Evolutionary conservation across 2,329 filamentous ascomycete genomes (phyloP).

Genomic region (Emmonsiellopsis sp.): DNA sequence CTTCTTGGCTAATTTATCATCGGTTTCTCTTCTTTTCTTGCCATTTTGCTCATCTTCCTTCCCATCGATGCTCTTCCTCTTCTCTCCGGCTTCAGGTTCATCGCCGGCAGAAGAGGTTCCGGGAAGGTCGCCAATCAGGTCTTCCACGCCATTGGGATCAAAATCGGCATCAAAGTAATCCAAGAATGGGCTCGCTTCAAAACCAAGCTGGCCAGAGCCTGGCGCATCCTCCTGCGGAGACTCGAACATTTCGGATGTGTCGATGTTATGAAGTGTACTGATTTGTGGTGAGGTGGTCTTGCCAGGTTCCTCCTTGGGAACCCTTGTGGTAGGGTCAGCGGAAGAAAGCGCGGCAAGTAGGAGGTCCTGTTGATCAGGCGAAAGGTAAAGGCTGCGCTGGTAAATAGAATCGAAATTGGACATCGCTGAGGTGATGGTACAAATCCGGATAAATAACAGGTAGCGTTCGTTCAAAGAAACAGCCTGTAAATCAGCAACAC

Average conservation of each 20-base stretch:
- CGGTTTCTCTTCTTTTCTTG: conserved; percentile 70
- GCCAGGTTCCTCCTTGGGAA: conserved; percentile 15
- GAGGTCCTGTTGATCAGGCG: conserved; percentile 66
- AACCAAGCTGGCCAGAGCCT: conserved; percentile 42
- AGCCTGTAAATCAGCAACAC: too few species aligned
- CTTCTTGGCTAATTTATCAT: conserved; percentile 86
- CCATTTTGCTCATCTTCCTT: conserved; percentile 53
- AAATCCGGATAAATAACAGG: not conserved
- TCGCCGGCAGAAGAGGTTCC: conserved; percentile 30
- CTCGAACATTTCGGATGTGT: conserved; percentile 20
- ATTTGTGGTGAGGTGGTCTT: not conserved
- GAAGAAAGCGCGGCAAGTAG: conserved; percentile 69
- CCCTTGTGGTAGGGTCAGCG: conserved; percentile 43
- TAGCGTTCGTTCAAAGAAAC: not conserved
- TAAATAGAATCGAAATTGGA: conserved; percentile 31
- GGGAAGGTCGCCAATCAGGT: conserved; percentile 70
- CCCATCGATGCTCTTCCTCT: conserved; percentile 46
- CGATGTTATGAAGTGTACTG: conserved; percentile 1
- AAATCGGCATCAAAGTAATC: conserved; percentile 79
- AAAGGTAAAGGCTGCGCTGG: conserved; percentile 57
- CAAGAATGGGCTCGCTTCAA: conserved; percentile 71
- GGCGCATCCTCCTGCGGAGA: conserved; percentile 26
- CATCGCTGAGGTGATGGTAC: conserved; percentile 19
- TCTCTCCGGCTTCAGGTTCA: conserved; percentile 47
- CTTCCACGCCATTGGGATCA: conserved; percentile 51